These are phyloP conservation scores for Panellus pusillus DNA, from an alignment of 768 basidiomycete genomes.

Conservation along the genomic window DNA sequence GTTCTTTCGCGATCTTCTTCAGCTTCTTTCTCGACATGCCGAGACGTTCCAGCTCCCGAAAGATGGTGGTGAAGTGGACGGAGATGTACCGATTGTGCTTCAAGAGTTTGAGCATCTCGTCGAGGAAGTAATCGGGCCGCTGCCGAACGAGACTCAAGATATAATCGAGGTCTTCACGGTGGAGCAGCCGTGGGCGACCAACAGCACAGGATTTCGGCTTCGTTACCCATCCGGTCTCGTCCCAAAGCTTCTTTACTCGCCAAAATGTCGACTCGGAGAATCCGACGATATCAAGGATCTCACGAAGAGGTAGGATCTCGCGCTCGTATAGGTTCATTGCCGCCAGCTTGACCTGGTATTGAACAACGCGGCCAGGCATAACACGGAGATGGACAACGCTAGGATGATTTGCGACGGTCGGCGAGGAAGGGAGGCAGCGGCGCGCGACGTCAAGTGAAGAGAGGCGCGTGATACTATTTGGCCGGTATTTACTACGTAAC, in stretches of 20 bases:
- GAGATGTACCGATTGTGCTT: conserved; percentile 32
- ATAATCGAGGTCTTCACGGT: conserved; percentile 24
- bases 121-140: conserved; percentile 34
- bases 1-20: conserved; percentile 32
- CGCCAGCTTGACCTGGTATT: not conserved
- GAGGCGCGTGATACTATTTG: too few species aligned
- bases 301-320: not conserved
- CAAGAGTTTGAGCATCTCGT: conserved; percentile 31
- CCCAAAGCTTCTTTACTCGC: not conserved
- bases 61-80: conserved; percentile 34
- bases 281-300: conserved; percentile 1
- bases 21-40: conserved; percentile 31
- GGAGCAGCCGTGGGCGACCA: conserved; percentile 2
- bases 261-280: conserved; percentile 8
- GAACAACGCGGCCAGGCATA: not conserved
- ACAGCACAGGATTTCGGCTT: not conserved
- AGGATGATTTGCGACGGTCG: too few species aligned
- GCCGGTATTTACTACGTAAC: too few species aligned
- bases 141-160: conserved; percentile 22
- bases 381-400: too few species aligned
- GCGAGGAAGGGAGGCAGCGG: too few species aligned
- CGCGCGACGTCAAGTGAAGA: too few species aligned
- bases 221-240: not conserved
- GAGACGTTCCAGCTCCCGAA: conserved; percentile 27
- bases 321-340: conserved; percentile 4